Evolutionary conservation across 805 yeast genomes (phyloP).

Genomic region (Candida easanensis): DNA sequence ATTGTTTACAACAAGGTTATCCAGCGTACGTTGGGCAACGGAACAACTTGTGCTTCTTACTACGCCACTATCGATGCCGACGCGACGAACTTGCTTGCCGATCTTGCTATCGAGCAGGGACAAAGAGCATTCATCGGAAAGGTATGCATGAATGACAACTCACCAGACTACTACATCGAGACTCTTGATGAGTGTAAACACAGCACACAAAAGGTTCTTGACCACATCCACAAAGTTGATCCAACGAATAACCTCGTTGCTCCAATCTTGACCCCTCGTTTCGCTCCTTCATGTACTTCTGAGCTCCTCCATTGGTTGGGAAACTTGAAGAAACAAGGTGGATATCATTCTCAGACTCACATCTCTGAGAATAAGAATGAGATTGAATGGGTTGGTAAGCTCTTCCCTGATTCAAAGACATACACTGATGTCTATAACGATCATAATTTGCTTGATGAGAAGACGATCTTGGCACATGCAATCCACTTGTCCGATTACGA

Average conservation of each 20-base stretch:
- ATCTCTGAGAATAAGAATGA: constrained; percentile 79
- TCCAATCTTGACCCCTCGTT: constrained; percentile 88
- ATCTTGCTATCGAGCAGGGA: constrained; percentile 59
- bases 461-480: constrained; percentile 88
- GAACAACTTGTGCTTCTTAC: constrained; percentile 92
- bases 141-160: constrained; percentile 88
- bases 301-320: constrained; percentile 65
- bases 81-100: constrained; percentile 76
- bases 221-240: constrained; percentile 52
- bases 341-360: constrained; percentile 84
- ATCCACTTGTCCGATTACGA: constrained; percentile 72
- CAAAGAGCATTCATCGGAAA: constrained; percentile 91
- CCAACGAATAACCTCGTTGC: constrained; percentile 50
- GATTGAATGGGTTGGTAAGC: constrained; percentile 63
- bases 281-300: constrained; percentile 83
- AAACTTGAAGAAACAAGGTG: constrained; percentile 41
- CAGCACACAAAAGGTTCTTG: constrained; percentile 54
- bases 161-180: constrained; percentile 71
- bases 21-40: constrained; percentile 65
- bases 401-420: constrained; percentile 67
- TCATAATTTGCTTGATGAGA: constrained; percentile 53
- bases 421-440: constrained; percentile 79
- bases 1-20: constrained; percentile 66
- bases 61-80: constrained; percentile 83
- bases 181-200: constrained; percentile 49